Percentiles rank a stretch among this genome's conserved stretches.
phyloP scores from a whole-genome alignment of 2,329 filamentous ascomycete species.

The Aspergillus novofumigatus region DNA sequence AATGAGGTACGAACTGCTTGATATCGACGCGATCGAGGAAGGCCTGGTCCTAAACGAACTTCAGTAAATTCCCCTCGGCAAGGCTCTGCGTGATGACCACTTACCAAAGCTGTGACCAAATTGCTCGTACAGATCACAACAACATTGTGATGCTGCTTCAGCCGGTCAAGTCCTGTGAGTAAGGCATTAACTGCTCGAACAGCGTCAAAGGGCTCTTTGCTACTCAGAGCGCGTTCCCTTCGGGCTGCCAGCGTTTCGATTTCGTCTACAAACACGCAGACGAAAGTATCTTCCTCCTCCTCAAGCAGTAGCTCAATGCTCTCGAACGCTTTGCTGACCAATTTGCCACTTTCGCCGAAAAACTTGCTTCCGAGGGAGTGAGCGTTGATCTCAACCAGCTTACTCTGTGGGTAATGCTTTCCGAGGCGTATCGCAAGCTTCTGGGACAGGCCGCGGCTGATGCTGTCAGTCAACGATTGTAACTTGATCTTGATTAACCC shows the following conservation, averaged over 20 bases:
- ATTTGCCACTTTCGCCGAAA: constrained; percentile 46
- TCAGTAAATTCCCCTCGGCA: background rate
- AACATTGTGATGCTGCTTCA: constrained; percentile 42
- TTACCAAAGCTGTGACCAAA: constrained; percentile 40
- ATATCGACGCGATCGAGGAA: constrained; percentile 49
- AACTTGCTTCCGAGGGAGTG: constrained; percentile 46
- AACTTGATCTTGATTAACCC: background rate
- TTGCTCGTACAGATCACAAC: constrained; percentile 51
- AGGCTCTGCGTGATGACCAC: constrained; percentile 1
- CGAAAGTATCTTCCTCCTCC: constrained; percentile 38
- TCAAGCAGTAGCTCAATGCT: constrained; percentile 32
- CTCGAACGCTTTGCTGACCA: constrained; percentile 43
- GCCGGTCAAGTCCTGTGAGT: constrained; percentile 45
- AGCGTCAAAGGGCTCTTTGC: constrained; percentile 45
- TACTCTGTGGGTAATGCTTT: constrained; percentile 36
- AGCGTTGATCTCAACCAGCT: constrained; percentile 46
- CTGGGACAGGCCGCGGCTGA: constrained; percentile 44
- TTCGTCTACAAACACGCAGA: constrained; percentile 49
- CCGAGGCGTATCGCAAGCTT: constrained; percentile 48
- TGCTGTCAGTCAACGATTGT: background rate
- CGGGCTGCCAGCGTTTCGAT: constrained; percentile 47
- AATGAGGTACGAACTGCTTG: constrained; percentile 41
- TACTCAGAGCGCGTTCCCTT: constrained; percentile 36
- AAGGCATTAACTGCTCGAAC: constrained; percentile 49
- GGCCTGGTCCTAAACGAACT: constrained; percentile 35